Evolutionary conservation across 768 basidiomycete genomes (phyloP).

Genomic region (Sarcodon sp.): DNA sequence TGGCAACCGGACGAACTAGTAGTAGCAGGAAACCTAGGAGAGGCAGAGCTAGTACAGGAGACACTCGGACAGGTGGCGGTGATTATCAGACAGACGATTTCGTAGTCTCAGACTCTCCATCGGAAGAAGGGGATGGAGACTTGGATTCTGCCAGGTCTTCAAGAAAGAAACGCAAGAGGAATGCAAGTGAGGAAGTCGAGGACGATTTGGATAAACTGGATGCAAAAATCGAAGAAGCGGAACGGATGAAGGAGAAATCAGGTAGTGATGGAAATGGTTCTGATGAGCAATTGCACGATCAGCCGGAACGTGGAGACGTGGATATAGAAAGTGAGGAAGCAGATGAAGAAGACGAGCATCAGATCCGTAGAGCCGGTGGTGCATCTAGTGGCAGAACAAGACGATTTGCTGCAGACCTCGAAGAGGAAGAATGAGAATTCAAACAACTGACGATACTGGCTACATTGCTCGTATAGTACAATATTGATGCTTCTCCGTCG

Average conservation of each 20-base stretch:
- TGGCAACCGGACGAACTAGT: constrained; percentile 22
- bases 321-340: constrained; percentile 62
- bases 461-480: too few species aligned
- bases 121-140: constrained; percentile 32
- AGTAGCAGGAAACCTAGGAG: constrained; percentile 29
- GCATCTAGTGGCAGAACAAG: constrained; percentile 35
- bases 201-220: constrained; percentile 66
- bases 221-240: constrained; percentile 45
- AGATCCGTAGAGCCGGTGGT: constrained; percentile 42
- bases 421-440: constrained; percentile 35
- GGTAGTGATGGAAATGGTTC: constrained; percentile 17
- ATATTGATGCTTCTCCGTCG: too few species aligned
- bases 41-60: constrained; percentile 18
- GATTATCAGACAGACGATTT: constrained; percentile 84
- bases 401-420: constrained; percentile 40
- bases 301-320: constrained; percentile 33
- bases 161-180: constrained; percentile 18
- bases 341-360: constrained; percentile 50
- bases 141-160: constrained; percentile 13
- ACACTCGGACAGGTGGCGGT: constrained; percentile 35
- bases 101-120: constrained; percentile 70
- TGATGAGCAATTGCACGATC: constrained; percentile 16
- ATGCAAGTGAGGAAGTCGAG: constrained; percentile 29
- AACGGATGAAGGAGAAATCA: constrained; percentile 24
- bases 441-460: too few species aligned